Percentiles rank a stretch among this genome's conserved stretches.
phyloP scores from a whole-genome alignment of 805 yeast genomes.

The Starmerella asiatica region DNA sequence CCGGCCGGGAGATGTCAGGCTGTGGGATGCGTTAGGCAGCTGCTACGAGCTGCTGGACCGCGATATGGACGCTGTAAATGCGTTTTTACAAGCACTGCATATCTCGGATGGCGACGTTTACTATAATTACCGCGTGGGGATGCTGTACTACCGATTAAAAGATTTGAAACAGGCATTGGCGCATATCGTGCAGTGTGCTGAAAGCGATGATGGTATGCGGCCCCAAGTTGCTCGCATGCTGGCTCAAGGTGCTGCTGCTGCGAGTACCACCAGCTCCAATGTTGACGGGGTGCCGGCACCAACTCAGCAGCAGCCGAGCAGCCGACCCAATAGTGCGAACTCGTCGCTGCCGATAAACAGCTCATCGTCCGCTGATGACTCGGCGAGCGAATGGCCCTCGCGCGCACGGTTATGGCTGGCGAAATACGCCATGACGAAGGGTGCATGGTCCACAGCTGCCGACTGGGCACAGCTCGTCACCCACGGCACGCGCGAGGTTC shows the following conservation, averaged over 20 bases:
- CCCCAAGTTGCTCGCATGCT: not conserved
- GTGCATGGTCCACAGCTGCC: constrained; percentile 55
- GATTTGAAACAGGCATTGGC: constrained; percentile 41
- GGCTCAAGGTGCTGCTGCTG: constrained; percentile 27
- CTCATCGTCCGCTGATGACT: constrained; percentile 2
- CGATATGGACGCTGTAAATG: constrained; percentile 57
- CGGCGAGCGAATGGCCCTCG: constrained; percentile 23
- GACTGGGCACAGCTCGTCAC: constrained; percentile 58
- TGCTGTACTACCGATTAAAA: constrained; percentile 44
- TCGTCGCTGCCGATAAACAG: not conserved
- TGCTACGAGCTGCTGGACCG: constrained; percentile 73
- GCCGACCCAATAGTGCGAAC: not conserved
- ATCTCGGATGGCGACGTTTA: constrained; percentile 43
- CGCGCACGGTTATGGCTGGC: constrained; percentile 85
- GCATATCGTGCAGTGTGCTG: constrained; percentile 58
- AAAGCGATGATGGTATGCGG: constrained; percentile 40
- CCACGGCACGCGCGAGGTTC: constrained; percentile 31
- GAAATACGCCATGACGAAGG: constrained; percentile 41
- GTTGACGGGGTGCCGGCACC: too few relatives aligned
- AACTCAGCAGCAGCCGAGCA: not conserved
- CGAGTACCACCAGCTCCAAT: constrained; percentile 33
- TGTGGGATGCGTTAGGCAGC: constrained; percentile 92
- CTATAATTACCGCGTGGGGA: constrained; percentile 54
- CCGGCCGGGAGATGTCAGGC: constrained; percentile 77
- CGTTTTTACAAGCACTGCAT: constrained; percentile 63